Conservation (phyloP, 768 basidiomycete genomes). For the Omphalotus guepiniiformis region DNA sequence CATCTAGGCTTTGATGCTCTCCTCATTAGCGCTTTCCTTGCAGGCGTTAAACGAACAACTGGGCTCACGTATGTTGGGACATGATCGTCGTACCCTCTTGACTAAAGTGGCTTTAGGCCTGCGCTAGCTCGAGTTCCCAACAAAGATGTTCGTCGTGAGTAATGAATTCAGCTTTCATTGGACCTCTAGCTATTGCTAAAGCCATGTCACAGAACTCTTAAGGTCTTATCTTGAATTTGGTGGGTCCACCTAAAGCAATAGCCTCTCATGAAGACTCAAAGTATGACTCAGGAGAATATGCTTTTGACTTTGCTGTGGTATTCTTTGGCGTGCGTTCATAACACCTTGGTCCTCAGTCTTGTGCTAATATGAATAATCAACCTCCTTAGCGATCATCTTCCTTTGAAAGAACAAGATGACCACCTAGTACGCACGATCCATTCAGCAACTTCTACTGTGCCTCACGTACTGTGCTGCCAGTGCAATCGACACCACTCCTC, state of each 20-base stretch:
- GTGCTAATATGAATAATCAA: slow-evolving; percentile 3
- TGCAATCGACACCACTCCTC: neutral
- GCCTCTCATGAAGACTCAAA: slow-evolving; percentile 12
- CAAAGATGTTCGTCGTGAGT: slow-evolving; percentile 85
- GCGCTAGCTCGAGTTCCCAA: slow-evolving; percentile 74
- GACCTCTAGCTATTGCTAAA: neutral
- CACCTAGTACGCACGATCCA: no score
- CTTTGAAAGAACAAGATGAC: slow-evolving; percentile 55
- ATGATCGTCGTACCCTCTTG: neutral
- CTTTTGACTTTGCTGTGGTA: slow-evolving; percentile 84
- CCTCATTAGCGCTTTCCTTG: slow-evolving; percentile 75
- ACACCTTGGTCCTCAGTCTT: slow-evolving; percentile 29
- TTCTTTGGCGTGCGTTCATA: slow-evolving; percentile 62
- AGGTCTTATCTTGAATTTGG: slow-evolving; percentile 79
- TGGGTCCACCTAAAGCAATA: slow-evolving; percentile 34
- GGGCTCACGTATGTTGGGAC: slow-evolving; percentile 68
- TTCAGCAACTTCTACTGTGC: no score
- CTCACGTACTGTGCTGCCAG: neutral
- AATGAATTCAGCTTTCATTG: neutral
- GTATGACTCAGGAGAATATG: slow-evolving; percentile 65
- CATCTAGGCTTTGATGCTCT: slow-evolving; percentile 76
- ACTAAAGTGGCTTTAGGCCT: slow-evolving; percentile 43
- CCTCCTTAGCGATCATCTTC: slow-evolving; percentile 57
- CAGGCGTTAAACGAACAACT: slow-evolving; percentile 80
- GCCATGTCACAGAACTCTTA: slow-evolving; percentile 52